A percentile compares a stretch with the other conserved stretches of the same genome.
These are phyloP conservation scores for Hondaea fermentalgiana DNA, from an alignment of 108 stramenopile species.

Conservation along the genomic window DNA sequence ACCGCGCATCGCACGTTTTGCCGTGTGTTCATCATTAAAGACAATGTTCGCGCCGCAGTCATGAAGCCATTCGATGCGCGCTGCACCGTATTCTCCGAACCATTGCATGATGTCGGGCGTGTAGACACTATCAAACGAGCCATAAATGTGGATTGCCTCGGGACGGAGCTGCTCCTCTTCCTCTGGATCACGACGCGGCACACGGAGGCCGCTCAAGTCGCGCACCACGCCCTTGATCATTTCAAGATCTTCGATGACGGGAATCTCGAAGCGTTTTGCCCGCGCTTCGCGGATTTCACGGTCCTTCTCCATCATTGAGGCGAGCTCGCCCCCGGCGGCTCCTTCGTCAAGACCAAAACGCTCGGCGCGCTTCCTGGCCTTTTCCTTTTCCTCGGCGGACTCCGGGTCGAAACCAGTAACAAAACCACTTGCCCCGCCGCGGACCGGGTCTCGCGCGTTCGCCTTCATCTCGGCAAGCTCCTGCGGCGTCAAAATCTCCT, in stretches of 20 bases:
- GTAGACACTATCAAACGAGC: not conserved
- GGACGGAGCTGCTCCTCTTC: not conserved
- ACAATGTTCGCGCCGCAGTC: slow-evolving; percentile 11
- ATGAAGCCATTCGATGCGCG: not conserved
- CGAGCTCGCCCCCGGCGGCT: not conserved
- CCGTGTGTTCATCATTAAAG: not conserved
- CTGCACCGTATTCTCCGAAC: not conserved
- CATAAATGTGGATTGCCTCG: not conserved
- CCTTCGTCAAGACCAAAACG: not conserved
- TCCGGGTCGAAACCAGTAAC: not conserved
- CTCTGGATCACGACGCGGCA: not conserved
- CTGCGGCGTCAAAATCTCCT: not conserved
- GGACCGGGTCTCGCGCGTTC: not conserved
- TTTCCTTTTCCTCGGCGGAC: slow-evolving; percentile 4
- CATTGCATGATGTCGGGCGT: not conserved
- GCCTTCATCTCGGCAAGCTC: slow-evolving; percentile 4
- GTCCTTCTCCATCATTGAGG: not conserved
- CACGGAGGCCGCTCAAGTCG: not conserved
- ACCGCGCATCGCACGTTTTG: not conserved
- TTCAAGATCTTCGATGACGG: not conserved
- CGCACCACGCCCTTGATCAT: not conserved
- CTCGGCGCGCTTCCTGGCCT: not conserved
- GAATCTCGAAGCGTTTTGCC: not conserved
- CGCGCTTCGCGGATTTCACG: not conserved
- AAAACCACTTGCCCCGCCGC: not conserved